phyloP scores from a whole-genome alignment of 371 early-diverging fungal genomes.

The Batkoa obscura region DNA sequence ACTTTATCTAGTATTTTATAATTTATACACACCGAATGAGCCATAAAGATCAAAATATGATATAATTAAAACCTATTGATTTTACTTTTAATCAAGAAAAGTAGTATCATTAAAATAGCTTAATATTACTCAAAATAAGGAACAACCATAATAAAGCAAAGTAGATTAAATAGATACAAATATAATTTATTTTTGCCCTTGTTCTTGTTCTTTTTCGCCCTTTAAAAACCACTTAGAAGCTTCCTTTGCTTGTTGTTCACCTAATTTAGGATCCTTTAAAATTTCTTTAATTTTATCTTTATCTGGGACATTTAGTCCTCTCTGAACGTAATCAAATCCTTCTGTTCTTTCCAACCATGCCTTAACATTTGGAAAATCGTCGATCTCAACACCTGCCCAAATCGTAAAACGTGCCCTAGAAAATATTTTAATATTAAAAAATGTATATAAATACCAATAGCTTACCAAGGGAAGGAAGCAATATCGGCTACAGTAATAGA shows the following conservation, averaged over 20 bases:
- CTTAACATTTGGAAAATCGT: conserved; percentile 6
- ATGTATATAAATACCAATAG: not conserved
- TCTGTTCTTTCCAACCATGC: conserved; percentile 8
- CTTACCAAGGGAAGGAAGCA: not conserved
- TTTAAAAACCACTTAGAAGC: conserved; percentile 1
- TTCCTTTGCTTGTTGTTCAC: not conserved
- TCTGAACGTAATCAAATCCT: not conserved
- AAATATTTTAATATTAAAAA: not conserved
- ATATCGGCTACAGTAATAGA: conserved; percentile 4
- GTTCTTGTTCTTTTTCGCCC: not conserved
- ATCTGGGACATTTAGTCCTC: conserved; percentile 9
- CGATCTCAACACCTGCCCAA: not conserved
- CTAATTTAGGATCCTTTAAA: not conserved
- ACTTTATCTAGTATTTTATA: too few relatives aligned
- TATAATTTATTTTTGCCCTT: not conserved
- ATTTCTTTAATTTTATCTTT: not conserved
- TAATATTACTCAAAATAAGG: too few relatives aligned
- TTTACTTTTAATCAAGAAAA: too few relatives aligned
- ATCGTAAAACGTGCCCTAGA: not conserved
- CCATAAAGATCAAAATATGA: too few relatives aligned
- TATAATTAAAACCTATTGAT: too few relatives aligned
- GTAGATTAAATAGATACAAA: too few relatives aligned
- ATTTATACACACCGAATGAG: too few relatives aligned
- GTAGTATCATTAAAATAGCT: too few relatives aligned
- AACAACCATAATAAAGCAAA: too few relatives aligned